These are phyloP conservation scores for Citeromyces matritensis DNA, from an alignment of 805 yeast species.

Conservation along the genomic window DNA sequence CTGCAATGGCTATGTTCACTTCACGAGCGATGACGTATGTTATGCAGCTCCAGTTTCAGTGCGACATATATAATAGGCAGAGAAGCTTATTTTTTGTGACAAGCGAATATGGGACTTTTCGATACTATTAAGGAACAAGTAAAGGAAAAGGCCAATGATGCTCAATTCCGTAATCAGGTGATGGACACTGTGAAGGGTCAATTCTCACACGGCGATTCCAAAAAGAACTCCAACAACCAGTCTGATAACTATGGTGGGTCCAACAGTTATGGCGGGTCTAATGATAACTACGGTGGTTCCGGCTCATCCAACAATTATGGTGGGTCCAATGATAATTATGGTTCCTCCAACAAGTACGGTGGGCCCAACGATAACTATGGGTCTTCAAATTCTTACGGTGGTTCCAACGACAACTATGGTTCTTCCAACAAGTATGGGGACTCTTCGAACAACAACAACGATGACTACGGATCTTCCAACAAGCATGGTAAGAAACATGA, in stretches of 20 bases:
- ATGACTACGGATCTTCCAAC: too few species aligned
- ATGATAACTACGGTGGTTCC: too few species aligned
- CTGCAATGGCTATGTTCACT: too few species aligned
- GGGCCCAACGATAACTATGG: slow-evolving; percentile 13
- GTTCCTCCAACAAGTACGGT: slow-evolving; percentile 10
- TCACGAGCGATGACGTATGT: too few species aligned
- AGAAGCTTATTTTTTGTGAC: too few species aligned
- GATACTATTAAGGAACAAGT: slow-evolving; percentile 14
- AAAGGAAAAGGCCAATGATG: slow-evolving; percentile 16
- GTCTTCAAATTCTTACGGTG: slow-evolving; percentile 9
- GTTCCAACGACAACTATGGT: slow-evolving; percentile 13
- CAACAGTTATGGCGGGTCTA: slow-evolving; percentile 6
- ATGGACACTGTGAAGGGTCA: slow-evolving; percentile 11
- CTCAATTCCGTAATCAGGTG: slow-evolving; percentile 5
- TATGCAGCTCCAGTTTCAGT: too few species aligned
- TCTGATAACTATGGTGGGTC: slow-evolving; percentile 1
- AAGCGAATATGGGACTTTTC: slow-evolving; percentile 22
- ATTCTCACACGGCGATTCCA: slow-evolving; percentile 3
- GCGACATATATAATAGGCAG: too few species aligned
- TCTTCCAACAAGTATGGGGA: slow-evolving; percentile 10
- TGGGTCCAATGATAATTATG: slow-evolving; percentile 12
- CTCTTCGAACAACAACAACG: slow-evolving; percentile 5
- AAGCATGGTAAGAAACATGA: too few species aligned
- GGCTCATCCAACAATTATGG: slow-evolving; percentile 9
- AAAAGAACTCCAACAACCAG: neutral